A percentile compares a stretch with the other conserved stretches of the same genome.
Conservation (phyloP, 2,329 filamentous ascomycete species). For the Fusarium austroafricanum region DNA sequence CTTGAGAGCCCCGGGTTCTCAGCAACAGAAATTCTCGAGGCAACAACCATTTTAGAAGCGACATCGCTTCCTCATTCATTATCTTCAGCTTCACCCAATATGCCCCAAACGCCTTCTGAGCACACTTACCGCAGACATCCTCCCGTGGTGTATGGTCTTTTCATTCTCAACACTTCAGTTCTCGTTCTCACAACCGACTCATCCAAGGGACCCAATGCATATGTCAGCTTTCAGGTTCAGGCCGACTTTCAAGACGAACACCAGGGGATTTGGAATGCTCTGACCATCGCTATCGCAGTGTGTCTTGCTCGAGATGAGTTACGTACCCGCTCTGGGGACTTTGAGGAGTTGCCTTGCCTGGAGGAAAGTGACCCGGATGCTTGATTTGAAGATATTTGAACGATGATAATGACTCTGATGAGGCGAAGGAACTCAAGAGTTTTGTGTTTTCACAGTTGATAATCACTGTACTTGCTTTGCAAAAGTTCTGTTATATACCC, state of each 20-base stretch:
- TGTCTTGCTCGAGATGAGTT: conserved; percentile 57
- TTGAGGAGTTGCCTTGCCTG: conserved; percentile 47
- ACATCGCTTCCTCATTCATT: conserved; percentile 1
- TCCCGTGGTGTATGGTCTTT: conserved; percentile 58
- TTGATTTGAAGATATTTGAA: conserved; percentile 35
- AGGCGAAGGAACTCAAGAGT: neutral
- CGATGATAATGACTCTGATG: neutral
- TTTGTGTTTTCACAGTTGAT: neutral
- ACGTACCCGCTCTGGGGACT: conserved; percentile 50
- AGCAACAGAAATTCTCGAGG: neutral
- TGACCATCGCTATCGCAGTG: conserved; percentile 55
- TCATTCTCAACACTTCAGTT: conserved; percentile 55
- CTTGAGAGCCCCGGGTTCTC: conserved; percentile 18
- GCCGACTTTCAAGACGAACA: conserved; percentile 53
- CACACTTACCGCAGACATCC: conserved; percentile 47
- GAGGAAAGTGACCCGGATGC: conserved; percentile 55
- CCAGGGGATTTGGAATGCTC: conserved; percentile 59
- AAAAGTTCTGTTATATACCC: conserved; percentile 17
- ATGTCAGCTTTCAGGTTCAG: conserved; percentile 58
- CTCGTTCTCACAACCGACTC: conserved; percentile 56
- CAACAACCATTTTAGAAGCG: neutral
- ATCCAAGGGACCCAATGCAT: conserved; percentile 50
- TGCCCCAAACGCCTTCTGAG: conserved; percentile 18
- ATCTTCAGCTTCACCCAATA: neutral
- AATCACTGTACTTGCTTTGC: neutral